These are phyloP conservation scores for Yamadazyma takamatsuzukensis DNA, from an alignment of 805 yeast genomes.

Conservation along the genomic window DNA sequence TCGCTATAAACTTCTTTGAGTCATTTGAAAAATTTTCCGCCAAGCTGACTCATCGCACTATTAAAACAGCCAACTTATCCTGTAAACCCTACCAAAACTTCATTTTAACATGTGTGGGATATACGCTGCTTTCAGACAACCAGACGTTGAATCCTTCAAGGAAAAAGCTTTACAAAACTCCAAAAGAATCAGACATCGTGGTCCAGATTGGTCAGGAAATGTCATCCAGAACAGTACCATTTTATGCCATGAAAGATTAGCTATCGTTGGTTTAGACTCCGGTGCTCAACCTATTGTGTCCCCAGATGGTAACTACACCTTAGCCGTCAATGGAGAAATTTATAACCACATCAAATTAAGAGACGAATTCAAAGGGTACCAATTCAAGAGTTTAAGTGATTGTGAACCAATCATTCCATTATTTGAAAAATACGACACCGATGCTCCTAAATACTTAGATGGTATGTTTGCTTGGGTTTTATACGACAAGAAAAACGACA, in stretches of 20 bases:
- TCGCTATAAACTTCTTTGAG: neutral
- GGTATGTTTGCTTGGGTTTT: conserved; percentile 98
- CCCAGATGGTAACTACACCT: conserved; percentile 63
- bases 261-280: conserved; percentile 94
- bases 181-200: conserved; percentile 95
- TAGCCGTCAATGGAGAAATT: conserved; percentile 96
- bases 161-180: conserved; percentile 85
- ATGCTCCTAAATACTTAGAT: conserved; percentile 88
- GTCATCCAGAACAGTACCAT: conserved; percentile 72
- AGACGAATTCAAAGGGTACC: conserved; percentile 66
- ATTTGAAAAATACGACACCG: conserved; percentile 79
- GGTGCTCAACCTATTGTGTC: conserved; percentile 98
- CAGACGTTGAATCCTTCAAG: conserved; percentile 76
- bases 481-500: conserved; percentile 78
- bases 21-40: neutral
- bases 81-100: neutral
- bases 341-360: conserved; percentile 94
- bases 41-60: neutral
- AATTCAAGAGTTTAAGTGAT: conserved; percentile 82
- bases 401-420: conserved; percentile 98
- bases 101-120: conserved; percentile 86
- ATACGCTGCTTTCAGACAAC: conserved; percentile 85
- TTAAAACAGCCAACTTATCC: neutral
- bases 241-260: conserved; percentile 91
- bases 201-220: conserved; percentile 99